A percentile compares a stretch with the other conserved stretches of the same genome.
Evolutionary conservation across 768 basidiomycete species (phyloP).

Genomic region (Tylopilus rubrobrunneus): DNA sequence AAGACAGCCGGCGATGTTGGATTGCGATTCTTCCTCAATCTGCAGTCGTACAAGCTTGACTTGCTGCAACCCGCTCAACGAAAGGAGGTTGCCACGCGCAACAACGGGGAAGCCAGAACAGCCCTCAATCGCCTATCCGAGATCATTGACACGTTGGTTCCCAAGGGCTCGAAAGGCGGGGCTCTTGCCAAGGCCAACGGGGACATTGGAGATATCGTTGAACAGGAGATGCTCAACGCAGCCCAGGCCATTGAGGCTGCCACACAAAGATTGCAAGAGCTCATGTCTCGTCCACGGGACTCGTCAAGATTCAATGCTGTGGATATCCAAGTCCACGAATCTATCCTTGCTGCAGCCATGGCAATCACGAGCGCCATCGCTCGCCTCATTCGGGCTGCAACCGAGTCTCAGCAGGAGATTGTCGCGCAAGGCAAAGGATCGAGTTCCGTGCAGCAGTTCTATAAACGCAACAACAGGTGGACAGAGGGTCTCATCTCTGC

Average conservation of each 20-base stretch:
- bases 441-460: slow-evolving; percentile 91
- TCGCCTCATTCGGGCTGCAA: slow-evolving; percentile 92
- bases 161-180: slow-evolving; percentile 73
- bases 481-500: slow-evolving; percentile 98
- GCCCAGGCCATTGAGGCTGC: slow-evolving; percentile 92
- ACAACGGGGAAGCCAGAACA: slow-evolving; percentile 80
- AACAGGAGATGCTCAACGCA: slow-evolving; percentile 93
- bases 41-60: slow-evolving; percentile 94
- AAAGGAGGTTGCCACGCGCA: slow-evolving; percentile 85
- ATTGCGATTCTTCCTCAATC: slow-evolving; percentile 88
- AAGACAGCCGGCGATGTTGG: slow-evolving; percentile 86
- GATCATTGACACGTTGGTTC: slow-evolving; percentile 78
- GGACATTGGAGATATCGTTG: slow-evolving; percentile 93
- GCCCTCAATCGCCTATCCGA: slow-evolving; percentile 85
- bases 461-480: slow-evolving; percentile 99
- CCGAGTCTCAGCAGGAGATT: slow-evolving; percentile 97
- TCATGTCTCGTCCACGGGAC: slow-evolving; percentile 90
- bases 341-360: slow-evolving; percentile 89
- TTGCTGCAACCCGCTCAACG: slow-evolving; percentile 67
- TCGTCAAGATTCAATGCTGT: slow-evolving; percentile 83
- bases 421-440: slow-evolving; percentile 94
- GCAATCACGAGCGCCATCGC: slow-evolving; percentile 95
- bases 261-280: slow-evolving; percentile 82
- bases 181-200: slow-evolving; percentile 77
- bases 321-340: slow-evolving; percentile 96